phyloP scores from a whole-genome alignment of 1,284 basidiomycete genomes.

The Ustilago loliicola region DNA sequence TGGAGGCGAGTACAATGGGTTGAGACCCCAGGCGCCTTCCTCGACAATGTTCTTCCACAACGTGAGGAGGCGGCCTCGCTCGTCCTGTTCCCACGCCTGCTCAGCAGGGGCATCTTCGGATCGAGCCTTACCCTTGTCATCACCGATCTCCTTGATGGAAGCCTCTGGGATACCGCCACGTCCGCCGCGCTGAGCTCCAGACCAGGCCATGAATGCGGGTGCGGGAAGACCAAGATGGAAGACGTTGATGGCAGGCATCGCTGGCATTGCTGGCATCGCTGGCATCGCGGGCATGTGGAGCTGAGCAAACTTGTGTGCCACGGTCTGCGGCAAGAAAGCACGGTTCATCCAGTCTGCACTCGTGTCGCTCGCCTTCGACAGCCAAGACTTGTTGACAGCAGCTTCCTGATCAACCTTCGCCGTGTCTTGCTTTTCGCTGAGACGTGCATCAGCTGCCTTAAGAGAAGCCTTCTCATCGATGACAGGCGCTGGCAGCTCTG shows the following conservation, averaged over 20 bases:
- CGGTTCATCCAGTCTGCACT: constrained; percentile 55
- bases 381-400: constrained; percentile 45
- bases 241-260: constrained; percentile 57
- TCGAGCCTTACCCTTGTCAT: constrained; percentile 37
- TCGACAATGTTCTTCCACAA: constrained; percentile 62
- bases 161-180: constrained; percentile 5
- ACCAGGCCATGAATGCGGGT: constrained; percentile 53
- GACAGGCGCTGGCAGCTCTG: constrained; percentile 28
- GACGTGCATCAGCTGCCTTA: constrained; percentile 27
- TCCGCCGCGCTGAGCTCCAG: constrained; percentile 25
- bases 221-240: constrained; percentile 57
- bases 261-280: constrained; percentile 50
- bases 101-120: constrained; percentile 14
- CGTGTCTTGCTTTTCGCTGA: constrained; percentile 6
- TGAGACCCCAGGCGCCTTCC: constrained; percentile 57
- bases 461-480: constrained; percentile 44
- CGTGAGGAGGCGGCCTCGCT: constrained; percentile 42
- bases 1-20: constrained; percentile 56
- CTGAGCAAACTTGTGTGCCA: constrained; percentile 52
- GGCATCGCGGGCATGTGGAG: constrained; percentile 56
- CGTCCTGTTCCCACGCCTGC: constrained; percentile 51
- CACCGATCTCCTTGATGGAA: constrained; percentile 9
- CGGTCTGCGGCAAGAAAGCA: constrained; percentile 45
- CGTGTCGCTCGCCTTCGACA: constrained; percentile 52
- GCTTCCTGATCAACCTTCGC: constrained; percentile 8